Percentiles rank a stretch among this genome's conserved stretches.
phyloP scores from a whole-genome alignment of 1,284 basidiomycete species.

The Ceratobasidium sp. region DNA sequence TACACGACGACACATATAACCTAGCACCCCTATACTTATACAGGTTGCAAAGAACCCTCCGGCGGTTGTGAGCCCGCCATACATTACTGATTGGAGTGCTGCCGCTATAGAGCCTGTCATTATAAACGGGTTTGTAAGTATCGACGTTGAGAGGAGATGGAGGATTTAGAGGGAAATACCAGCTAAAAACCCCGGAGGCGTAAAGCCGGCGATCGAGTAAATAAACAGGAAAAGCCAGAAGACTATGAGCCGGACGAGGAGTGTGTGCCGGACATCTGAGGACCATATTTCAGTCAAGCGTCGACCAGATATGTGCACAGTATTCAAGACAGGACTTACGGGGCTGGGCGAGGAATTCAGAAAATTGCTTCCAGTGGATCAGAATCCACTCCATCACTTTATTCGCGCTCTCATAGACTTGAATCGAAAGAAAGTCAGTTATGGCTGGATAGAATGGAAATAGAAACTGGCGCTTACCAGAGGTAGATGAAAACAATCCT shows the following conservation, averaged over 20 bases:
- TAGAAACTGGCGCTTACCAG: too few species aligned
- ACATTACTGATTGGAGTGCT: not conserved
- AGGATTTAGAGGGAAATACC: not conserved
- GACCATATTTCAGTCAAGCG: too few species aligned
- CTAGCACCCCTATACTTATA: not conserved
- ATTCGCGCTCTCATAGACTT: not conserved
- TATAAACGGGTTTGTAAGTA: too few species aligned
- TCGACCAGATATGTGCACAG: too few species aligned
- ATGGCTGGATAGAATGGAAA: too few species aligned
- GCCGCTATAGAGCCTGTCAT: too few species aligned
- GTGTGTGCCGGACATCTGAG: constrained; percentile 8
- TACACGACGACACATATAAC: not conserved
- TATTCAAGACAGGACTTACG: not conserved
- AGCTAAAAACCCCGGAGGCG: constrained; percentile 5
- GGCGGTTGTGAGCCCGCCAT: not conserved
- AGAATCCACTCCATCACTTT: not conserved
- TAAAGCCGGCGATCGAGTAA: constrained; percentile 24
- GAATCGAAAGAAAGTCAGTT: too few species aligned
- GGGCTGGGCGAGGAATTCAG: constrained; percentile 29
- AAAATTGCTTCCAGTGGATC: not conserved
- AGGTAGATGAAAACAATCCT: constrained; percentile 1
- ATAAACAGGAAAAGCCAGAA: constrained; percentile 27
- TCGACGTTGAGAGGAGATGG: too few species aligned
- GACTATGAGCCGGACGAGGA: constrained; percentile 31
- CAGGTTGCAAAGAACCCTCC: not conserved